These are phyloP conservation scores for Senna tora DNA, from an alignment of 306 rosid species.

Conservation along the genomic window DNA sequence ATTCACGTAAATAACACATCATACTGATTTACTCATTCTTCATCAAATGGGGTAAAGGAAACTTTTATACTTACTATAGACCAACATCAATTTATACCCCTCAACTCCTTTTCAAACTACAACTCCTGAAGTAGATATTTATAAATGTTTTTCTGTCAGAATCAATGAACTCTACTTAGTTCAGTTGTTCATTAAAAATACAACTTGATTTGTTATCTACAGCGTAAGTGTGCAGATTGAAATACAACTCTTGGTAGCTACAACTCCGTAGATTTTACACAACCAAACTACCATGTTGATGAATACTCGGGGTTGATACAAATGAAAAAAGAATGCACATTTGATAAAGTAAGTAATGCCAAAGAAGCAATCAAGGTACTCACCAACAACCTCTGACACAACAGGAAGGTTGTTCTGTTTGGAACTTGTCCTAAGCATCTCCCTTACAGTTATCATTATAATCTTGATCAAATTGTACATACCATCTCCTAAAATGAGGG, in stretches of 20 bases:
- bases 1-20: slow-evolving; percentile 16
- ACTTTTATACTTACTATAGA: background rate
- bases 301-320: background rate
- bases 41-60: background rate
- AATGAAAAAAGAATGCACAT: slow-evolving; percentile 15
- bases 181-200: slow-evolving; percentile 18
- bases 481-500: slow-evolving; percentile 94
- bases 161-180: slow-evolving; percentile 3
- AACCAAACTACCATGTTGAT: background rate
- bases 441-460: slow-evolving; percentile 63
- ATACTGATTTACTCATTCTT: background rate
- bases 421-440: slow-evolving; percentile 64
- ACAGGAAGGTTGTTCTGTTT: slow-evolving; percentile 64
- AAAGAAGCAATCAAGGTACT: slow-evolving; percentile 32
- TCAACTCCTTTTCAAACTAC: background rate
- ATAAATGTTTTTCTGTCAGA: background rate
- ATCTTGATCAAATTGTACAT: slow-evolving; percentile 80
- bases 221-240: too few species aligned
- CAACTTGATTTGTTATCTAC: slow-evolving; percentile 3
- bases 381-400: slow-evolving; percentile 59
- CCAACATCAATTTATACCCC: slow-evolving; percentile 6
- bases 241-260: too few species aligned
- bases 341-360: slow-evolving; percentile 22
- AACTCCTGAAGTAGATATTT: background rate
- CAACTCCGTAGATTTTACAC: too few species aligned